Evolutionary conservation across 768 basidiomycete species (phyloP), one percentile per base, ranked within the genome.

Genomic region (Boletellus ananiceps): DNA sequence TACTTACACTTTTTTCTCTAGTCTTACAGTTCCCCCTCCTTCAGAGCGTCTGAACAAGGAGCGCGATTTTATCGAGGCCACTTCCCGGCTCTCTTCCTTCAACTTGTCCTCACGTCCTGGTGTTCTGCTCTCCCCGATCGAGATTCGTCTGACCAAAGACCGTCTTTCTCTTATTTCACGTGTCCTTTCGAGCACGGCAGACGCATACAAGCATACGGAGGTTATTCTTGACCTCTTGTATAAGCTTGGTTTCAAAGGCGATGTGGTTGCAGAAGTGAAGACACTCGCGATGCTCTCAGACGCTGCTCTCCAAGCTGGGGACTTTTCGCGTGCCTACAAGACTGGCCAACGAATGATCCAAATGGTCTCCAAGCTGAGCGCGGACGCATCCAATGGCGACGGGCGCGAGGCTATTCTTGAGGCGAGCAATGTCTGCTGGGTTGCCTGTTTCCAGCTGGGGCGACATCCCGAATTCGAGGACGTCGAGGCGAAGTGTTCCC

Each of bases 41-140:
- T 84, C 92, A 0, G 78, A 82, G 15, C 74, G 72, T 0, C 74
- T 94, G 47, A 57, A 67, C 13, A 74, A 71, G 50, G 92, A 97
- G 64, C 86, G 84, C 48, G 87, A 92, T 47, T 99, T 97, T 68
- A 96, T 99, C 54, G 94, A 98, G 71, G 96, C 96, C 2, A 99
- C 96, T 1, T 95, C 93, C 21, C 85, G 91, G 2, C 83, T 99
- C 11, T 82, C 86, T n/a, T 92, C 95, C 4, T 99, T 91, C 75
- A 88, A 90, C 50, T 77, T 95, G 51, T 75, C 75, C 64, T 83
- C 91, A 19, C 76, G 81, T 5, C 80, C 83, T 8, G 86, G 89
- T 40, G 79, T 85, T 37, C 78, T 83, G 6, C 83, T 98, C 44
- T 80, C 92, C 8, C 95, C 95, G 0, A 82, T 96, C 51, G 94